Percentiles rank a stretch among this genome's conserved stretches.
These are phyloP conservation scores for Talaromyces sp. DNA, from an alignment of 2,329 filamentous ascomycete species.

Conservation along the genomic window DNA sequence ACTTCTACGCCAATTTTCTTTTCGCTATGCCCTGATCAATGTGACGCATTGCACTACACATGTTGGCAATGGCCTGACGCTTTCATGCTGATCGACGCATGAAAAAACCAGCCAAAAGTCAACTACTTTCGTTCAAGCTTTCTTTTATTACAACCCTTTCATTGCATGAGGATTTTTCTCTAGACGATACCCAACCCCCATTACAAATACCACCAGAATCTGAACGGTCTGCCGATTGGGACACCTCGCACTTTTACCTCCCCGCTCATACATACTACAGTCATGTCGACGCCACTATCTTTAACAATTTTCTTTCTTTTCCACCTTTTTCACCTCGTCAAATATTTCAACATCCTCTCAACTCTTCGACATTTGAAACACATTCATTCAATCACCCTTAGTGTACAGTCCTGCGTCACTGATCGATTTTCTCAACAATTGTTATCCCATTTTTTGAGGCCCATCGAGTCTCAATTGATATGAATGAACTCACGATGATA, in stretches of 20 bases:
- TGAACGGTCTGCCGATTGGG: not conserved
- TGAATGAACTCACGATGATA: conserved; percentile 14
- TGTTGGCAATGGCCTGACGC: not conserved
- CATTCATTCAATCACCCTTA: not conserved
- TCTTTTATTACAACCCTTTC: not conserved
- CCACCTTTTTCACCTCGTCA: conserved; percentile 7
- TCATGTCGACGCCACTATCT: conserved; percentile 15
- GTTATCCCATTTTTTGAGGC: not conserved
- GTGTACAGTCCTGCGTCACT: conserved; percentile 15
- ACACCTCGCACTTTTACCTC: not conserved
- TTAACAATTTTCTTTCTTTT: conserved; percentile 16
- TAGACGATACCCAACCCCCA: not conserved
- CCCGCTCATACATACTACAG: not conserved
- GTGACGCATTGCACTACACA: conserved; percentile 15
- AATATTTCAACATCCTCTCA: not conserved
- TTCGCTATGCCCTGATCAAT: conserved; percentile 8
- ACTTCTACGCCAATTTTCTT: conserved; percentile 8
- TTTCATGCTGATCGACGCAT: not conserved
- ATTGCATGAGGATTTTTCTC: not conserved
- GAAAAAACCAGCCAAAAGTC: not conserved
- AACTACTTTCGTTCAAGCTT: conserved; percentile 4
- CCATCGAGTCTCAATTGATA: not conserved
- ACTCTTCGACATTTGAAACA: not conserved
- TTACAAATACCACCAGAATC: not conserved
- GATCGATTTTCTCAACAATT: conserved; percentile 5